Evolutionary conservation across 2,329 filamentous ascomycete species (phyloP).

Genomic region (Claviceps cyperi): DNA sequence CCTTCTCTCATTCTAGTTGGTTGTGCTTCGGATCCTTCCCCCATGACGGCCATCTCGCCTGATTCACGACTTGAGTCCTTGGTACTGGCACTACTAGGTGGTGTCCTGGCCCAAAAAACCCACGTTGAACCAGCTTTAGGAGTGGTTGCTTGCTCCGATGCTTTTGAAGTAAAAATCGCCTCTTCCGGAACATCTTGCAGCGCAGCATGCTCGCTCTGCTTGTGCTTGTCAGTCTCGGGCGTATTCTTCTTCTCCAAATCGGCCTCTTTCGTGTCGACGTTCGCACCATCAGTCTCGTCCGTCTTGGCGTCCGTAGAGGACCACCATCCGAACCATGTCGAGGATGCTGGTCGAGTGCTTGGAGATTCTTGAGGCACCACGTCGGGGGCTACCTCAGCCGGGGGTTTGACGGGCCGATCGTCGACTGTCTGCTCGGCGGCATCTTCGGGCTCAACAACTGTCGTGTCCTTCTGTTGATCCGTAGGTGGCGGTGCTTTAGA

Average conservation of each 20-base stretch:
- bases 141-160: conserved; percentile 18
- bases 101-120: conserved; percentile 66
- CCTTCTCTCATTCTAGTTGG: conserved; percentile 32
- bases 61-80: conserved; percentile 20
- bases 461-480: conserved; percentile 9
- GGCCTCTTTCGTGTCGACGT: conserved; percentile 3
- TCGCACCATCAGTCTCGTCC: conserved; percentile 1
- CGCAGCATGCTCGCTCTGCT: conserved; percentile 25
- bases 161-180: conserved; percentile 10
- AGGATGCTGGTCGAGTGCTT: conserved; percentile 8
- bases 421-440: conserved; percentile 7
- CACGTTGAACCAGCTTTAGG: conserved; percentile 51
- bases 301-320: conserved; percentile 9
- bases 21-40: conserved; percentile 41
- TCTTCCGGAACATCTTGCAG: conserved; percentile 27
- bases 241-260: conserved; percentile 1
- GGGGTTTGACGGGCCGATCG: conserved; percentile 12
- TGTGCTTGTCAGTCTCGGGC: conserved; percentile 3
- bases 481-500: conserved; percentile 14
- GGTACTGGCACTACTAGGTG: conserved; percentile 22
- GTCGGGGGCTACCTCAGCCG: conserved; percentile 10
- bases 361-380: conserved; percentile 6
- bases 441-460: background rate
- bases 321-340: conserved; percentile 30
- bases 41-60: conserved; percentile 42